These are phyloP conservation scores for Erucastrum elatum DNA, from an alignment of 345 rosid species.

Conservation along the genomic window DNA sequence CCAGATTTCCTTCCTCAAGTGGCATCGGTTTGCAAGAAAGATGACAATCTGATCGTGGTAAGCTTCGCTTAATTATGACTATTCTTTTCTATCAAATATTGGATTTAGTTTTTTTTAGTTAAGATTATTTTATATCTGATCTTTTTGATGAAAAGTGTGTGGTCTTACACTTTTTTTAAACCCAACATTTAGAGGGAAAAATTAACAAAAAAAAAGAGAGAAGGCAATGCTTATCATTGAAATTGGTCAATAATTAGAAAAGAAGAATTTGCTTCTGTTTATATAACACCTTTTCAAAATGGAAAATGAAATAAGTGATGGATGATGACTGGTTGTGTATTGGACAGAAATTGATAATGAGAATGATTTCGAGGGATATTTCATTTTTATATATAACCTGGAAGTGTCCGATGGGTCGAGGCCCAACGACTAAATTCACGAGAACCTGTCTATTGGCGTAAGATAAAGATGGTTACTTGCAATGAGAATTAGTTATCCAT, in stretches of 20 bases:
- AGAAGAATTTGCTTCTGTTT: not conserved
- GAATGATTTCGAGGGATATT: not conserved
- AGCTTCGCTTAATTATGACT: conserved; percentile 6
- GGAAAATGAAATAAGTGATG: not conserved
- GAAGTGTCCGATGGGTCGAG: too few species aligned
- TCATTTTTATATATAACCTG: not conserved
- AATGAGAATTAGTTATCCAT: too few species aligned
- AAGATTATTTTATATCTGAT: not conserved
- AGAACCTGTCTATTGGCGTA: too few species aligned
- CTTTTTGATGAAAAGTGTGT: not conserved
- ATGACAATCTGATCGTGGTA: conserved; percentile 51
- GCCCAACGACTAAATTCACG: too few species aligned
- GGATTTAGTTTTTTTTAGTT: not conserved
- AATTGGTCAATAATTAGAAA: not conserved
- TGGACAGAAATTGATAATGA: not conserved
- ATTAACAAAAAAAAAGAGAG: not conserved
- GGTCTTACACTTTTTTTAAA: not conserved
- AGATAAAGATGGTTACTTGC: too few species aligned
- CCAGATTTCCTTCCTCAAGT: conserved; percentile 49
- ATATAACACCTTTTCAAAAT: not conserved
- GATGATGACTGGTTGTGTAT: not conserved
- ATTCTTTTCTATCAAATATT: not conserved
- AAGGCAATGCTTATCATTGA: not conserved
- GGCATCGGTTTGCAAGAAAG: conserved; percentile 42
- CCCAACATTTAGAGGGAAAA: not conserved